phyloP scores from a whole-genome alignment of 2,329 filamentous ascomycete genomes.

The Paramyrothecium roridum region DNA sequence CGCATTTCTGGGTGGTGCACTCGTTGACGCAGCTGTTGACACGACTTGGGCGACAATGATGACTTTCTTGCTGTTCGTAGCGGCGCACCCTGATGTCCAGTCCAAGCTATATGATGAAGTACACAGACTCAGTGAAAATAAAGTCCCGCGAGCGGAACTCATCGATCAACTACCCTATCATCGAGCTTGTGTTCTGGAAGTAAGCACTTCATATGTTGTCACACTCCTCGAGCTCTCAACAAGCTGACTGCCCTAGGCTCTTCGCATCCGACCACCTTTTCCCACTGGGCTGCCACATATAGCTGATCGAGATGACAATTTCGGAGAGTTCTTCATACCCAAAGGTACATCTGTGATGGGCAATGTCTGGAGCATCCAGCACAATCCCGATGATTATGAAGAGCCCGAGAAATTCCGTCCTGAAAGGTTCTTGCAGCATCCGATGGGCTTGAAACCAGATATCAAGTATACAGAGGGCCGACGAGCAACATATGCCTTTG shows the following conservation, averaged over 20 bases:
- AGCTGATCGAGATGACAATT: constrained; percentile 43
- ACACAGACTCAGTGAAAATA: constrained; percentile 10
- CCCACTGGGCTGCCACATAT: constrained; percentile 44
- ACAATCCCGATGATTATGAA: constrained; percentile 16
- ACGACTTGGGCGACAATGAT: constrained; percentile 14
- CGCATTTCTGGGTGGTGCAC: constrained; percentile 11
- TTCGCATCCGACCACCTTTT: constrained; percentile 36
- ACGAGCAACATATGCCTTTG: constrained; percentile 37
- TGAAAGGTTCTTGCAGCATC: constrained; percentile 18
- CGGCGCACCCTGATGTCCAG: constrained; percentile 14
- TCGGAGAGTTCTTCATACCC: constrained; percentile 45
- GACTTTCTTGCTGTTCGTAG: constrained; percentile 17
- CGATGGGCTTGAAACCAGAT: constrained; percentile 7
- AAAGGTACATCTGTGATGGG: constrained; percentile 39
- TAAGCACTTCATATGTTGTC: too few relatives aligned
- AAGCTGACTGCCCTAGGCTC: constrained; percentile 9
- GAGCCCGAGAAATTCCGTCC: constrained; percentile 21
- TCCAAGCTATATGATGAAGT: constrained; percentile 14
- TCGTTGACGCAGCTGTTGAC: constrained; percentile 21
- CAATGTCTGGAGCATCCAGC: constrained; percentile 27
- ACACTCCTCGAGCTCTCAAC: not conserved
- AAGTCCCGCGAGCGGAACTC: constrained; percentile 25
- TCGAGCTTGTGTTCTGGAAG: constrained; percentile 15
- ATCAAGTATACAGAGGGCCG: constrained; percentile 8
- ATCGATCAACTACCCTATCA: constrained; percentile 15